These are phyloP conservation scores for Claviceps arundinis DNA, from an alignment of 2,329 filamentous ascomycete genomes.

Conservation along the genomic window DNA sequence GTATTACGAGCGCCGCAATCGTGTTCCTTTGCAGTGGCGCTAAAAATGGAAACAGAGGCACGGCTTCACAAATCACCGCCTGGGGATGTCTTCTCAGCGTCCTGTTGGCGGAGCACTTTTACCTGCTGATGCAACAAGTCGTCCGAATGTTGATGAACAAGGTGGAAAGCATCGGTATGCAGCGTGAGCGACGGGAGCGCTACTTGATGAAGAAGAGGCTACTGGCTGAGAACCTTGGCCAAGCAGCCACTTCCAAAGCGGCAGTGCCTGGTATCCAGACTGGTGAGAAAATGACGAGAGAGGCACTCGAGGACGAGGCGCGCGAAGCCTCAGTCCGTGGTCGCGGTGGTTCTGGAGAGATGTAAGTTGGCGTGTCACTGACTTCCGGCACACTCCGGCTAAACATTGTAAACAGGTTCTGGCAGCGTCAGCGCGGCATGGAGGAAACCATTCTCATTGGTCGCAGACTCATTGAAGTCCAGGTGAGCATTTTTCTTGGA, in stretches of 20 bases:
- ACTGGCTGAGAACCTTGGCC: slow-evolving; percentile 57
- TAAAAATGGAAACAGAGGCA: slow-evolving; percentile 49
- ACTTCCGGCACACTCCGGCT: not conserved
- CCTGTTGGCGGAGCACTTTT: slow-evolving; percentile 78
- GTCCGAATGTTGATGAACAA: slow-evolving; percentile 64
- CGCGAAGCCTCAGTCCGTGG: slow-evolving; percentile 35
- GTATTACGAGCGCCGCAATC: slow-evolving; percentile 72
- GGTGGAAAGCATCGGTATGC: slow-evolving; percentile 72
- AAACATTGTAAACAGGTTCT: slow-evolving; percentile 34
- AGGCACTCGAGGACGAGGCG: slow-evolving; percentile 51
- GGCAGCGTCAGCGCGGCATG: slow-evolving; percentile 46
- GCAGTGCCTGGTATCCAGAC: slow-evolving; percentile 33
- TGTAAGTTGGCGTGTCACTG: slow-evolving; percentile 20
- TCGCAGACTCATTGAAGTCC: slow-evolving; percentile 38
- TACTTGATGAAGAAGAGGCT: slow-evolving; percentile 70
- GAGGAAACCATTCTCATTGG: slow-evolving; percentile 45
- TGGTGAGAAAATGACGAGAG: slow-evolving; percentile 51
- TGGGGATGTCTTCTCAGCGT: slow-evolving; percentile 76
- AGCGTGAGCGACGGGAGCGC: slow-evolving; percentile 71
- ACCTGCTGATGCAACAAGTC: slow-evolving; percentile 61
- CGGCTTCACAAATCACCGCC: slow-evolving; percentile 55
- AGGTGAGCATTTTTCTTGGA: slow-evolving; percentile 11
- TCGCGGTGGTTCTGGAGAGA: slow-evolving; percentile 36
- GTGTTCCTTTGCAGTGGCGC: slow-evolving; percentile 77
- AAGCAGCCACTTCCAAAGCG: slow-evolving; percentile 37